phyloP scores from a whole-genome alignment of 805 yeast species.

The Zygoascus tannicola region DNA sequence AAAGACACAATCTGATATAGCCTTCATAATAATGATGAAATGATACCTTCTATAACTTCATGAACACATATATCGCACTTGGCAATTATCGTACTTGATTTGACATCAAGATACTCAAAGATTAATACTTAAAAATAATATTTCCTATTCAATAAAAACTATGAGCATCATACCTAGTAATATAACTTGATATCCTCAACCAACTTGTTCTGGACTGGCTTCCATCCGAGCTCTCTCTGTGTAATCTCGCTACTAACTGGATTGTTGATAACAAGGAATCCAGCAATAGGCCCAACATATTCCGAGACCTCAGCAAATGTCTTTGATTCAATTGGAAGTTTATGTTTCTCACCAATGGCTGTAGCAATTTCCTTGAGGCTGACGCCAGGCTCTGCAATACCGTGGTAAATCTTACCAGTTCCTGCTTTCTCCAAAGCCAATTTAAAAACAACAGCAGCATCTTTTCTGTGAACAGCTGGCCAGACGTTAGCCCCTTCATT shows the following conservation, averaged over 20 bases:
- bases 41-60: no score
- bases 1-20: no score
- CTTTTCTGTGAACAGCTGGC: conserved; percentile 28
- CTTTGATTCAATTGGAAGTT: conserved; percentile 2
- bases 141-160: no score
- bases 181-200: conserved; percentile 7
- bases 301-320: conserved; percentile 2
- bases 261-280: background rate
- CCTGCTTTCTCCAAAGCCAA: conserved; percentile 25
- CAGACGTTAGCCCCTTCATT: conserved; percentile 30
- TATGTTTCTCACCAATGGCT: conserved; percentile 17
- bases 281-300: conserved; percentile 1
- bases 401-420: conserved; percentile 23
- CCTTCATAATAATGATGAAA: no score
- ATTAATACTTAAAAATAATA: no score
- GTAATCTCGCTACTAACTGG: conserved; percentile 5
- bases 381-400: conserved; percentile 21
- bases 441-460: conserved; percentile 28
- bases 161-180: no score
- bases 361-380: conserved; percentile 24
- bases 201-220: conserved; percentile 1
- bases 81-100: no score
- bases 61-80: no score
- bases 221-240: conserved; percentile 8
- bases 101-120: no score